phyloP scores from a whole-genome alignment of 2,329 filamentous ascomycete species.

The Aureobasidium sp. region DNA sequence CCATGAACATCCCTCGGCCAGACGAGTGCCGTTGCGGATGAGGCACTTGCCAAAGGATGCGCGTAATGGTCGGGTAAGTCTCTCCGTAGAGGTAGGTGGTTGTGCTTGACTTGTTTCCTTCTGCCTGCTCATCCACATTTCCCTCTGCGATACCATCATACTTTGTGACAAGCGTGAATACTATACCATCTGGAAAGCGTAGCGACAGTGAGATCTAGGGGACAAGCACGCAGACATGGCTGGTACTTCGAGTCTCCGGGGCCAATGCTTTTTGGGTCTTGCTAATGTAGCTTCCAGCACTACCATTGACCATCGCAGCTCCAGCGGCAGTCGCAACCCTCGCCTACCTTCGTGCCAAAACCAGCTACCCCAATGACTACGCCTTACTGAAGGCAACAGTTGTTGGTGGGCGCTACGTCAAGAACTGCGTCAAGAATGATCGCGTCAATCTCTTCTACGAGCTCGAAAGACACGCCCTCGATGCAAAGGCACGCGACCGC shows the following conservation, averaged over 20 bases:
- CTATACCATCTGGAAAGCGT: background rate
- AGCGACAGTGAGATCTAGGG: too few relatives aligned
- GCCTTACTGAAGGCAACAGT: conserved; percentile 32
- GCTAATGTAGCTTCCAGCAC: background rate
- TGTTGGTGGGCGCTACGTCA: conserved; percentile 48
- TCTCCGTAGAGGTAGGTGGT: background rate
- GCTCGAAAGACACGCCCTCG: conserved; percentile 60
- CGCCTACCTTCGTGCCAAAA: conserved; percentile 73
- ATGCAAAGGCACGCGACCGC: conserved; percentile 36
- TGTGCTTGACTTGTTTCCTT: background rate
- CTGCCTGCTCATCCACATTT: background rate
- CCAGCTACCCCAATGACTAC: conserved; percentile 63
- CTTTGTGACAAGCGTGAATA: background rate
- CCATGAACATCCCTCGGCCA: background rate
- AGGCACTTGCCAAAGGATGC: background rate
- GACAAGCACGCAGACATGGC: background rate
- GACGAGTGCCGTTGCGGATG: background rate
- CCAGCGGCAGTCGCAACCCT: conserved; percentile 55
- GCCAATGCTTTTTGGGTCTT: background rate
- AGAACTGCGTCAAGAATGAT: conserved; percentile 38
- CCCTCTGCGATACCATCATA: background rate
- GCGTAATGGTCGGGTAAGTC: background rate
- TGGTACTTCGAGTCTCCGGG: background rate
- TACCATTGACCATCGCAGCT: conserved; percentile 14
- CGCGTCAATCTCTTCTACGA: conserved; percentile 66